Evolutionary conservation across 1,284 basidiomycete genomes (phyloP), one percentile per base, ranked within the genome.

Genomic region (Fistulinella staudtii): DNA sequence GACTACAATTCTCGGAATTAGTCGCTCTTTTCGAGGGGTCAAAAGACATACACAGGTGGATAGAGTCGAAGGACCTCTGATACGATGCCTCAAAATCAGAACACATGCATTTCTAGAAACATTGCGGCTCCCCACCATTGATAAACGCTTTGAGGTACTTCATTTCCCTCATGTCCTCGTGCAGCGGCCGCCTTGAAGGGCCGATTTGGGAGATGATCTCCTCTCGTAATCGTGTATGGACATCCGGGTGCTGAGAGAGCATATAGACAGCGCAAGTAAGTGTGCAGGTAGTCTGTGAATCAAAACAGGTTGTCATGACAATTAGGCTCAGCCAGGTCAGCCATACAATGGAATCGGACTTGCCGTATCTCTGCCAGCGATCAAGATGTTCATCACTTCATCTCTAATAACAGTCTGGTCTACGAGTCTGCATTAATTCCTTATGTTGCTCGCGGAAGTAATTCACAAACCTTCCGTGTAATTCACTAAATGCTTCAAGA

Each of bases 81-180:
- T 34, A 38, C 14, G n/a, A n/a, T n/a, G 34, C 10, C 40, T n/a
- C 36, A 15, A 35, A 9, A 35, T 52, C 28, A 51, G 41, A 13
- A 30, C 15, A 20, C 7, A 17, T 9, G 28, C 21, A 7, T 9
- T 17, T 11, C n/a, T 21, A 5, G 22, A 29, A 29, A 18, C 7
- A 21, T 37, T 25, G 22, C 33, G 29, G 13, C 17, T 28, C 10
- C 67, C 8, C 30, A 78, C 77, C 79, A 47, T 82, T 81, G 37
- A 82, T 72, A 15, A 81, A 72, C 1, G 80, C 80, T 18, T 75
- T 64, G 13, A 80, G 53, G 47, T 75, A 82, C 53, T 75, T 79
- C 72, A 81, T 76, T 1, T 72, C 69, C 23, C 65, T 64, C 45
- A 82, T 63, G 45, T 78, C 72, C 5, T 79, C 76, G 46, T 73